Base-by-base conservation (phyloP, 345 rosid species). In the Mangifera indica region DNA sequence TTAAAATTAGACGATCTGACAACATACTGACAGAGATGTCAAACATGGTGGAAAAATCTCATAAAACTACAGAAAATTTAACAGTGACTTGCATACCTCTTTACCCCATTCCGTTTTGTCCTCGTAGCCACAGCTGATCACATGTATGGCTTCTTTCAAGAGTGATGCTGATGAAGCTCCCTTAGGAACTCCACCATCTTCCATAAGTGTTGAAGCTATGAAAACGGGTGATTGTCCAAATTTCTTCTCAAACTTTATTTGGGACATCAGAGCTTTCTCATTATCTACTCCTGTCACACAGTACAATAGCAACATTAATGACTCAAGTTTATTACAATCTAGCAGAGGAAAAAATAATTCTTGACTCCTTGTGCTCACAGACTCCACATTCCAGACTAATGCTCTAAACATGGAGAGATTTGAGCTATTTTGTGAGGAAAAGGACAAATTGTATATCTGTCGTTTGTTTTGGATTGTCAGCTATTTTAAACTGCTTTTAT, bases 41-140 rank as follows among this genome's bases (percentile, higher is more conserved):
- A 64, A 53, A 42, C 44, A 8, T 25, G n/a, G 60, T 37, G 12
- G 29, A 42, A 18, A 52, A 20, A 57, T 1, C n/a, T 21, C 49
- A 3, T 29, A 15, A 22, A 51, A 59, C 34, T 13, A 57, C 62
- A 73, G 37, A 53, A 53, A 46, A 70, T 15, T 7, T 51, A 69
- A 56, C 5, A 9, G 26, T n/a, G 55, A 58, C 44, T 29, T 64
- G 58, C 78, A 21, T 73, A 86, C 89, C 81, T 88, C 93, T 74
- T 85, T 85, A 0, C 91, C 93, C 93, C 93, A 89, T 71, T 87
- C 93, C 8, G 89, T 72, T 78, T 87, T 89, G 71, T 85, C 91
- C 82, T 89, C 93, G 58, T 89, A 89, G 18, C 93, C 82, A 65
- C 93, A 89, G 76, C 89, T 82, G 51, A 89, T 85, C 62, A 88